Base-by-base conservation (phyloP, 352 stramenopile species). In the Poterioochromonas sp. region DNA sequence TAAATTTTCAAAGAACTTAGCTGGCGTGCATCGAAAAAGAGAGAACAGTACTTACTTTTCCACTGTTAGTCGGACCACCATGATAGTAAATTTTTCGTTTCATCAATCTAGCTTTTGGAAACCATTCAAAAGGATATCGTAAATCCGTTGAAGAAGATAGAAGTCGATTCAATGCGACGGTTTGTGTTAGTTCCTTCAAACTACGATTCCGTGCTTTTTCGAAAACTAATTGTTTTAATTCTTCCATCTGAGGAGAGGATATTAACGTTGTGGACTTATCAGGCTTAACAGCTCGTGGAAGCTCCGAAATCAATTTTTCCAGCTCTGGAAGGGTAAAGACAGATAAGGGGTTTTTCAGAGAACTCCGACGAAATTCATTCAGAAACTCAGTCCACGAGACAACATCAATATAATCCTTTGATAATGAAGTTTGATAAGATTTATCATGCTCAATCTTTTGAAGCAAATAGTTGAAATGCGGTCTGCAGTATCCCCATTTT, bases 41-140 rank as follows among this genome's bases (percentile, higher is more conserved):
- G n/a, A n/a, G n/a, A n/a, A n/a, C n/a, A n/a, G n/a, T 62, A 22
- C 12, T 62, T 32, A 62, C 51, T 32, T 98, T 98, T 51, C 94
- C 94, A 77, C 87, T 95, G 83, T 98, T 98, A 0, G 94, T 98
- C 5, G 94, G 94, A 29, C 87, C 91, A 84, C 90, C 89, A 80
- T 96, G 91, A 85, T 94, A 92, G 39, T 95, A 89, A 76, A 96
- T 92, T 71, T 85, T 85, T 34, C 90, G 84, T 80, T 88, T 86
- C 83, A 91, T 89, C 18, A 90, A 85, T 0, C 88, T 87, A 0
- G 90, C 88, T 34, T 84, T 84, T n/a, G 90, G 89, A 79, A 92
- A 95, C 84, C 91, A 87, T 63, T 91, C 84, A 71, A 92, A 87
- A 2, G 89, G 89, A 51, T 88, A 80, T 8, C 86, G 83, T 69